Evolutionary conservation across 2,329 filamentous ascomycete genomes (phyloP).

Genomic region (Botrytis medusae): DNA sequence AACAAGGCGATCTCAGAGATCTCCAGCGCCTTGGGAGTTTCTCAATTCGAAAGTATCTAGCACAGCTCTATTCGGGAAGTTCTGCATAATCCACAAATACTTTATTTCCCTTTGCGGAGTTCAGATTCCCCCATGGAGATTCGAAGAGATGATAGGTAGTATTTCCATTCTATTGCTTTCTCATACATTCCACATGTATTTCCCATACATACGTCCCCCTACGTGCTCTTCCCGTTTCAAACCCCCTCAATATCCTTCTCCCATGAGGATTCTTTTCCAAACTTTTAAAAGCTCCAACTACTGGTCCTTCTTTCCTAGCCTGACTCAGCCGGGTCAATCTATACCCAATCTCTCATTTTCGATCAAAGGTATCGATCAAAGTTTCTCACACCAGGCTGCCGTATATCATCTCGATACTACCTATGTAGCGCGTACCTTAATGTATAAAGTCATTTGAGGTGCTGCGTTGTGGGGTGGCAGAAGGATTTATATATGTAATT

Average conservation of each 20-base stretch:
- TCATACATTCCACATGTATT: neutral
- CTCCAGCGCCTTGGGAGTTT: rapidly evolving
- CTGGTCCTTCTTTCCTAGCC: neutral
- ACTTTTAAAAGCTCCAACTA: neutral
- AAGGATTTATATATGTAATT: neutral
- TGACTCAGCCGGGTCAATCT: neutral
- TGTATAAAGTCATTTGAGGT: neutral
- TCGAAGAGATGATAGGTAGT: neutral
- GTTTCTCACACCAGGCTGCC: rapidly evolving
- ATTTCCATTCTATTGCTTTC: neutral
- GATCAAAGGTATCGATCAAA: neutral
- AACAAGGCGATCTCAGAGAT: neutral
- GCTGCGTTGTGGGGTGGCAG: neutral
- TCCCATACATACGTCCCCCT: neutral
- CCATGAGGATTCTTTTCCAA: neutral
- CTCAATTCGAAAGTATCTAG: too few relatives aligned
- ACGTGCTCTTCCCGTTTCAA: neutral
- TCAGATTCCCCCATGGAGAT: neutral
- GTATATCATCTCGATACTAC: neutral
- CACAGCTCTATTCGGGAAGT: too few relatives aligned
- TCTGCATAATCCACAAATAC: too few relatives aligned
- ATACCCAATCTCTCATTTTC: neutral
- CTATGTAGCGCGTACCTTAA: neutral
- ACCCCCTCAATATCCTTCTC: neutral
- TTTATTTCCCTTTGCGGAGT: too few relatives aligned